phyloP scores from a whole-genome alignment of 2,329 filamentous ascomycete genomes.

The Aspergillus hiratsukae region DNA sequence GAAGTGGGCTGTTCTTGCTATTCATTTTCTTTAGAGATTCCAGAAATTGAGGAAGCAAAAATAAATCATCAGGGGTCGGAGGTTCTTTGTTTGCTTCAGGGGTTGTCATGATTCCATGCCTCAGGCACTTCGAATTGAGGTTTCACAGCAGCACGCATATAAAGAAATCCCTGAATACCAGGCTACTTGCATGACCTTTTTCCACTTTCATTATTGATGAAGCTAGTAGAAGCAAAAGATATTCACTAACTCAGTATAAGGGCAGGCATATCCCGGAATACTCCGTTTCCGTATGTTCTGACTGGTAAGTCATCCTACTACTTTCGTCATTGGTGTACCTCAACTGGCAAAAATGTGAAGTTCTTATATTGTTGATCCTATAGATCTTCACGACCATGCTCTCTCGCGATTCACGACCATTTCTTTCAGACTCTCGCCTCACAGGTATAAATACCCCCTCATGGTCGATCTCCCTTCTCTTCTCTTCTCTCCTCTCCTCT shows the following conservation, averaged over 20 bases:
- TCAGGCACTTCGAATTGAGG: background rate
- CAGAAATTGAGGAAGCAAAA: too few relatives aligned
- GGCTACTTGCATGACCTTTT: background rate
- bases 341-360: background rate
- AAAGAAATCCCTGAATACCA: background rate
- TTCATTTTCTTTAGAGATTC: too few relatives aligned
- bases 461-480: background rate
- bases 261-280: background rate
- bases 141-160: background rate
- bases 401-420: background rate
- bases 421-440: background rate
- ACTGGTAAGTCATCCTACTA: background rate
- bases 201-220: background rate
- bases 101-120: background rate
- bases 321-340: background rate
- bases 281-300: background rate
- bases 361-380: too few relatives aligned
- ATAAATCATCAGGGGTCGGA: too few relatives aligned
- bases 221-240: background rate
- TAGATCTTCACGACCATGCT: too few relatives aligned
- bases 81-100: too few relatives aligned
- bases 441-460: background rate
- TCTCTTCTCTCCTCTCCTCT: background rate
- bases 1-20: too few relatives aligned
- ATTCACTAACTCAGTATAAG: background rate